Conservation (phyloP, 2,329 filamentous ascomycete genomes). For the Knufia fluminis region DNA sequence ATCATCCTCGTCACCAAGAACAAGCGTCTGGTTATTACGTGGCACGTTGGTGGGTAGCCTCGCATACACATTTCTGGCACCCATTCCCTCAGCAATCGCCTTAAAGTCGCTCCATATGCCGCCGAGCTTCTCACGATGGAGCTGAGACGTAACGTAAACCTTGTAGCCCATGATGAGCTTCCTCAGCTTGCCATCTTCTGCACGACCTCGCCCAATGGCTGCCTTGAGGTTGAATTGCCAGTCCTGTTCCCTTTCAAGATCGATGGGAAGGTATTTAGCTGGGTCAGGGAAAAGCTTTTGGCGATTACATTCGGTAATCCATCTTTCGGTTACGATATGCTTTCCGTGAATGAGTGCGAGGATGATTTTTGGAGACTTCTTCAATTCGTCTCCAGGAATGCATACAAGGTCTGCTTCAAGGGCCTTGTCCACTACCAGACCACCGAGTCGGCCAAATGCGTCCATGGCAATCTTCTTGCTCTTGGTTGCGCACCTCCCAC, state of each 20-base stretch:
- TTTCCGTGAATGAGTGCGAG: conserved; percentile 35
- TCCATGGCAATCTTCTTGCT: conserved; percentile 11
- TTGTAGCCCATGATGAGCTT: conserved; percentile 18
- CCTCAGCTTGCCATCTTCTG: conserved; percentile 23
- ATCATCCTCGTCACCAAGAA: conserved; percentile 34
- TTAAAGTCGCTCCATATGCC: conserved; percentile 13
- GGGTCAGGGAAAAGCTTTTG: conserved; percentile 30
- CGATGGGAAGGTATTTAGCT: conserved; percentile 27
- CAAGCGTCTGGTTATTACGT: conserved; percentile 22
- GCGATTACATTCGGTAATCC: conserved; percentile 34
- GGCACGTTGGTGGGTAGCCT: conserved; percentile 13
- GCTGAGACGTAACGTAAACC: conserved; percentile 33
- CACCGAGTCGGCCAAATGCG: conserved; percentile 11
- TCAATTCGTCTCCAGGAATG: conserved; percentile 31
- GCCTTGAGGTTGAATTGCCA: conserved; percentile 31
- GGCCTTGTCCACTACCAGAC: conserved; percentile 10
- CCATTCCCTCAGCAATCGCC: conserved; percentile 13
- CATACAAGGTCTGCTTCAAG: conserved; percentile 25
- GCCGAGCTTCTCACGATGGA: conserved; percentile 29
- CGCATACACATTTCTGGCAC: conserved; percentile 13
- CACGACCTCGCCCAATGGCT: conserved; percentile 23
- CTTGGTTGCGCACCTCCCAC: conserved; percentile 9
- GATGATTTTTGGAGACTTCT: conserved; percentile 39
- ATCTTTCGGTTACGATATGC: conserved; percentile 39
- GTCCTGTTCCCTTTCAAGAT: conserved; percentile 28